These are phyloP conservation scores for Clonostachys sp. DNA, from an alignment of 2,329 filamentous ascomycete genomes.

Conservation along the genomic window DNA sequence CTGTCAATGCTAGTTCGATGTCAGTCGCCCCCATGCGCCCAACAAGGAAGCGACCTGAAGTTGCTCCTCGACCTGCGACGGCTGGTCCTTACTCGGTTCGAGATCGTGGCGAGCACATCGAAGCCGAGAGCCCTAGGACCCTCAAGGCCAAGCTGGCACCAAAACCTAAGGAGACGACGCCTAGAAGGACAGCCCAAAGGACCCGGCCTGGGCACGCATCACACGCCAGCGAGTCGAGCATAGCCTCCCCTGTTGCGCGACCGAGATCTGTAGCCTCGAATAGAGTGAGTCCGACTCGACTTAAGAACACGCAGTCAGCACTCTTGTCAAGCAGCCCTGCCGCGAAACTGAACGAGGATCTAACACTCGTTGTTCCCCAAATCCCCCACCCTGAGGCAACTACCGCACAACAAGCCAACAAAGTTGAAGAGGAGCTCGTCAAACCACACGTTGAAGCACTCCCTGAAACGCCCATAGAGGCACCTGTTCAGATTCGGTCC, in stretches of 20 bases:
- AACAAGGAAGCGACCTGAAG: slow-evolving; percentile 51
- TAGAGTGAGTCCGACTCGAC: slow-evolving; percentile 32
- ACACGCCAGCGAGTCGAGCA: slow-evolving; percentile 45
- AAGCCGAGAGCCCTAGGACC: slow-evolving; percentile 38
- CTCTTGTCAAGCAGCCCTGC: slow-evolving; percentile 29
- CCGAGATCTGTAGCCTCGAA: slow-evolving; percentile 28
- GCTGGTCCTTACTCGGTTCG: slow-evolving; percentile 62
- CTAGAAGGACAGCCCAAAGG: slow-evolving; percentile 42
- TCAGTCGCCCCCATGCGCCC: slow-evolving; percentile 62
- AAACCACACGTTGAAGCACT: slow-evolving; percentile 1
- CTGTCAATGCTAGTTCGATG: slow-evolving; percentile 49
- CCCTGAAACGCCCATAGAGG: slow-evolving; percentile 5
- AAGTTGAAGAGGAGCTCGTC: background rate
- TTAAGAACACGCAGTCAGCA: slow-evolving; percentile 24
- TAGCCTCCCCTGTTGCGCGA: slow-evolving; percentile 37
- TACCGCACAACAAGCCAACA: background rate
- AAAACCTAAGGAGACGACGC: slow-evolving; percentile 40
- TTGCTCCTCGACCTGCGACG: slow-evolving; percentile 55
- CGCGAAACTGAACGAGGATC: slow-evolving; percentile 43
- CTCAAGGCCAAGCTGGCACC: background rate
- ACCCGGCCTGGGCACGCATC: slow-evolving; percentile 40
- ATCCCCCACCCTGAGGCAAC: slow-evolving; percentile 15
- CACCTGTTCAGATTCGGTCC: slow-evolving; percentile 18
- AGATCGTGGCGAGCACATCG: slow-evolving; percentile 30
- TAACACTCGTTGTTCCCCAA: slow-evolving; percentile 46